phyloP scores from a whole-genome alignment of 2,329 filamentous ascomycete genomes.

The Talaromyces marneffei region DNA sequence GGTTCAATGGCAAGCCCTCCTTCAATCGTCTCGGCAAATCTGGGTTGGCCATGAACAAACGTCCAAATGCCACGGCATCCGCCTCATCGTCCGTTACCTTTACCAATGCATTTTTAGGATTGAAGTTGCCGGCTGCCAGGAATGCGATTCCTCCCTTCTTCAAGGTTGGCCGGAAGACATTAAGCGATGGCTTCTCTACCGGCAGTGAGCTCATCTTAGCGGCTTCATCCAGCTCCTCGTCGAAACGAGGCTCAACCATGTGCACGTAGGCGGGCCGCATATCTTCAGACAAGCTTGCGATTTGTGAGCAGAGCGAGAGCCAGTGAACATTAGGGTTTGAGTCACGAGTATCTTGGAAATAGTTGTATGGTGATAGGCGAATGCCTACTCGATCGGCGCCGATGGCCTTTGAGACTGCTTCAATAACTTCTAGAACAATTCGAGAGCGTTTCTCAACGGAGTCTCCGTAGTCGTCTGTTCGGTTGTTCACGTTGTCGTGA shows the following conservation, averaged over 20 bases:
- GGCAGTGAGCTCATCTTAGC: constrained; percentile 39
- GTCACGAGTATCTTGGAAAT: constrained; percentile 33
- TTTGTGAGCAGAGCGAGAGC: constrained; percentile 40
- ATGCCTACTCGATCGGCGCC: constrained; percentile 39
- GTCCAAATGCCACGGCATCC: constrained; percentile 26
- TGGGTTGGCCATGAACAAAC: constrained; percentile 41
- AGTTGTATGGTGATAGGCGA: constrained; percentile 33
- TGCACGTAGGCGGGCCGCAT: constrained; percentile 43
- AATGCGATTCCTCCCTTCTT: constrained; percentile 36
- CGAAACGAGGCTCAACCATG: constrained; percentile 46
- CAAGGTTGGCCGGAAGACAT: constrained; percentile 39
- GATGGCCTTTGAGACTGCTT: constrained; percentile 34
- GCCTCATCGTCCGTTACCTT: constrained; percentile 22
- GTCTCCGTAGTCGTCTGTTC: constrained; percentile 47
- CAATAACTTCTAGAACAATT: constrained; percentile 48
- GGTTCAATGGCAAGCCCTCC: constrained; percentile 53
- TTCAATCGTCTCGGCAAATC: constrained; percentile 48
- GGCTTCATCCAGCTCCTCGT: constrained; percentile 43
- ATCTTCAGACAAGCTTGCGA: constrained; percentile 30
- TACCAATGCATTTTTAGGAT: constrained; percentile 18
- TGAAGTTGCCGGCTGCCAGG: constrained; percentile 26
- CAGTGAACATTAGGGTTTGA: constrained; percentile 43
- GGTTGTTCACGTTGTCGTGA: constrained; percentile 42
- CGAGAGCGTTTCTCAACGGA: constrained; percentile 45
- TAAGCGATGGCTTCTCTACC: constrained; percentile 20